Conservation (phyloP, 768 basidiomycete genomes). For the Tubosaeta sp. region DNA sequence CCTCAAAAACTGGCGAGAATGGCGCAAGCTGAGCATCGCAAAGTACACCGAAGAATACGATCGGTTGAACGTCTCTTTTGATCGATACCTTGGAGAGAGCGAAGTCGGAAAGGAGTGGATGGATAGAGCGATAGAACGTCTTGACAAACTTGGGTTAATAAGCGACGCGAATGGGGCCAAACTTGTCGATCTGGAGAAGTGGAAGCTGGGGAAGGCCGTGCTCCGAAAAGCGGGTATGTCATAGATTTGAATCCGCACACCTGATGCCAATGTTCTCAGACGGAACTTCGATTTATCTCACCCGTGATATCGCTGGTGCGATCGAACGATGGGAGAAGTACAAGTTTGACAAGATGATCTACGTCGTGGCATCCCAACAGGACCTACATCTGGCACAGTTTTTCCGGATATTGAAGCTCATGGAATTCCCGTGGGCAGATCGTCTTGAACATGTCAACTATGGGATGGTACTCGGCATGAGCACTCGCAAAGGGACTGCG, state of each 20-base stretch:
- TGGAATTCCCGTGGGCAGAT: conserved; percentile 86
- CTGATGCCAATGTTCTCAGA: conserved; percentile 42
- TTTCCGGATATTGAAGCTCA: conserved; percentile 88
- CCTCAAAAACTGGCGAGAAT: conserved; percentile 84
- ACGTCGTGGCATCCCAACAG: conserved; percentile 85
- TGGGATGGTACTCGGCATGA: conserved; percentile 93
- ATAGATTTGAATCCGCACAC: no score
- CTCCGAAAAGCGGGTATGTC: conserved; percentile 75
- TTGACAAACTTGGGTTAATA: conserved; percentile 72
- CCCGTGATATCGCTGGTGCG: conserved; percentile 92
- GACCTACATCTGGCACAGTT: conserved; percentile 87
- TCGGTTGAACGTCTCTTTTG: conserved; percentile 85
- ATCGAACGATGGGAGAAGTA: conserved; percentile 90
- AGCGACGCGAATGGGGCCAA: conserved; percentile 78
- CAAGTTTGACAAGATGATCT: conserved; percentile 90
- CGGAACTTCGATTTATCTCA: conserved; percentile 90
- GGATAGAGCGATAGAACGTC: conserved; percentile 61
- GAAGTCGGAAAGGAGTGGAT: conserved; percentile 70
- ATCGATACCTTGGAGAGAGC: conserved; percentile 90
- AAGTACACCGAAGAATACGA: conserved; percentile 89
- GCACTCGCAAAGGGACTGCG: conserved; percentile 86
- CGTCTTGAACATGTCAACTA: conserved; percentile 86
- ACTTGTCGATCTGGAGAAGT: conserved; percentile 82
- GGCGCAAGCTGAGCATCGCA: conserved; percentile 87
- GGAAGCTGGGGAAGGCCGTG: conserved; percentile 89